These are phyloP conservation scores for Phyllosticta paracitricarpa DNA, from an alignment of 2,329 filamentous ascomycete genomes.

Conservation along the genomic window DNA sequence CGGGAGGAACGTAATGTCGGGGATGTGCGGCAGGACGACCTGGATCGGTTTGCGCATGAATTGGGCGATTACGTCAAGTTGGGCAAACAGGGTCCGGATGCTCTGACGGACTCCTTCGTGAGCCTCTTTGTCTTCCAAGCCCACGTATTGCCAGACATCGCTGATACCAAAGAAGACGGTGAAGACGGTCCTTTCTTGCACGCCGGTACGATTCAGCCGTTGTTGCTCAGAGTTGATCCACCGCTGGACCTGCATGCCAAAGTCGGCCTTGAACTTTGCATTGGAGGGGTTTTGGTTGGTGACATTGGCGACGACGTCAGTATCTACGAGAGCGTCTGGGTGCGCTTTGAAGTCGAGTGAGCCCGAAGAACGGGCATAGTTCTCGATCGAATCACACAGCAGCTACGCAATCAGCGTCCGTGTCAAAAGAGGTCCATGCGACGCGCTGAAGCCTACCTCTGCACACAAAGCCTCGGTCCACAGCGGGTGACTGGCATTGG, in stretches of 20 bases:
- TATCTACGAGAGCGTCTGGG: conserved; percentile 23
- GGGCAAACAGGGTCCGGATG: conserved; percentile 23
- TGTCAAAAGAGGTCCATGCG: not conserved
- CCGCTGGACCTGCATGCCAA: conserved; percentile 28
- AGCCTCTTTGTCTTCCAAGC: conserved; percentile 19
- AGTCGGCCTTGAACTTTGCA: conserved; percentile 19
- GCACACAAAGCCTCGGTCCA: conserved; percentile 29
- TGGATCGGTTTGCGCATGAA: conserved; percentile 17
- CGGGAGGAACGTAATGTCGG: conserved; percentile 28
- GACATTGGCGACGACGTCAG: conserved; percentile 21
- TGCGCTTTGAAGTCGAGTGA: conserved; percentile 9
- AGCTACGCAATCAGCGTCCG: conserved; percentile 18
- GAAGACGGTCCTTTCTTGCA: conserved; percentile 24
- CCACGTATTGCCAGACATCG: conserved; percentile 26
- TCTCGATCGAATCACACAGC: conserved; percentile 26
- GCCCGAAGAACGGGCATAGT: conserved; percentile 26
- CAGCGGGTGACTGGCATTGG: conserved; percentile 21
- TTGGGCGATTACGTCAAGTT: conserved; percentile 24
- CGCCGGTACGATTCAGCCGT: conserved; percentile 16
- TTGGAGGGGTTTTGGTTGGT: conserved; percentile 15
- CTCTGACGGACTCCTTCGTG: conserved; percentile 23
- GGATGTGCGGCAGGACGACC: conserved; percentile 22
- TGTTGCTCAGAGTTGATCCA: conserved; percentile 22
- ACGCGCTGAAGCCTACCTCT: conserved; percentile 18
- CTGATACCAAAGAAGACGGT: conserved; percentile 28